phyloP scores from a whole-genome alignment of 306 rosid genomes.

The Astragalus glycyphyllos region DNA sequence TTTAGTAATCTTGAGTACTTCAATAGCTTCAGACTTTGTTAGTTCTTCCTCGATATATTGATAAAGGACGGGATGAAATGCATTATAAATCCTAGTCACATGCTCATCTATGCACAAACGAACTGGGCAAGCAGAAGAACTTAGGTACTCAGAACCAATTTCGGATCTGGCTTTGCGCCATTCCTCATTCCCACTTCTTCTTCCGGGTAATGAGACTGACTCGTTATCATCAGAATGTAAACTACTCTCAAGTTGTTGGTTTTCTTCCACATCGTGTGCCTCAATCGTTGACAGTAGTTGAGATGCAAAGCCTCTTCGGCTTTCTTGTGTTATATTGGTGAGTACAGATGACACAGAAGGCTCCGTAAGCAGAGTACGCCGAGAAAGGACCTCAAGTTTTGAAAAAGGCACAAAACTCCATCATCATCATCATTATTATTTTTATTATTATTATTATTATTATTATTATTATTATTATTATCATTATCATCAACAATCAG shows the following conservation, averaged over 20 bases:
- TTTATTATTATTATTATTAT: too few relatives aligned
- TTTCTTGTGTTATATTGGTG: conserved; percentile 58
- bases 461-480: not conserved
- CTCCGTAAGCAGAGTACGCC: conserved; percentile 66
- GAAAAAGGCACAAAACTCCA: conserved; percentile 8
- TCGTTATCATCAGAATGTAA: conserved; percentile 59
- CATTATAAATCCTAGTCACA: conserved; percentile 72
- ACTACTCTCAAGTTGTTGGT: conserved; percentile 60
- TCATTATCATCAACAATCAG: conserved; percentile 18
- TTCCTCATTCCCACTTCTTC: conserved; percentile 88
- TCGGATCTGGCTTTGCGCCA: conserved; percentile 90
- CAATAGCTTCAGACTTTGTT: conserved; percentile 57
- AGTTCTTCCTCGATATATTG: conserved; percentile 60
- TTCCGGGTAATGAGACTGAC: conserved; percentile 84
- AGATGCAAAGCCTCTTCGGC: conserved; percentile 64
- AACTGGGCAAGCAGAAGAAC: conserved; percentile 71
- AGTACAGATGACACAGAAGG: conserved; percentile 62
- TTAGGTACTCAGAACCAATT: conserved; percentile 65
- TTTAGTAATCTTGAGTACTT: conserved; percentile 60
- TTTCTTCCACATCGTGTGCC: conserved; percentile 74
- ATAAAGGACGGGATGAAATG: conserved; percentile 66
- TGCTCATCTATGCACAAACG: conserved; percentile 86
- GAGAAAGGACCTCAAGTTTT: conserved; percentile 74
- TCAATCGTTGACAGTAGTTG: conserved; percentile 64
- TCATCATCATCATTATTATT: conserved; percentile 10